A percentile compares a stretch with the other conserved stretches of the same genome.
These are phyloP conservation scores for Dendrobium officinale DNA, from an alignment of 106 monocot genomes.

Conservation along the genomic window DNA sequence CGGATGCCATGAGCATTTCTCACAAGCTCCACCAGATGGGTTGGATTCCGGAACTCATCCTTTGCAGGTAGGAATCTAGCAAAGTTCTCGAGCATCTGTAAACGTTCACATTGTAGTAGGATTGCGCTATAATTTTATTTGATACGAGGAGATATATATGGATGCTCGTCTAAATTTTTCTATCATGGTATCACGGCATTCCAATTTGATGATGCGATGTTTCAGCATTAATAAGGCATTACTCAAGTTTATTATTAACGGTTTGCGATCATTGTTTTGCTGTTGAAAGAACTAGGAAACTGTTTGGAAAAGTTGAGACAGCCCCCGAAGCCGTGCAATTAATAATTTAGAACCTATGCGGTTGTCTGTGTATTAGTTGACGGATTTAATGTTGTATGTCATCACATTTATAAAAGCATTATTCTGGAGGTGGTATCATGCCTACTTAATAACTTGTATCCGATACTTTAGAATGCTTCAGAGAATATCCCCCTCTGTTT, in stretches of 20 bases:
- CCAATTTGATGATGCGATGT: neutral
- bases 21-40: conserved; percentile 78
- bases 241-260: neutral
- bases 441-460: neutral
- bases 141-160: neutral
- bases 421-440: neutral
- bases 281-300: neutral
- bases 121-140: neutral
- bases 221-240: neutral
- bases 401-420: neutral
- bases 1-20: conserved; percentile 49
- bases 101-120: neutral
- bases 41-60: conserved; percentile 85
- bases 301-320: neutral
- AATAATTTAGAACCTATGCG: neutral
- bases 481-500: neutral
- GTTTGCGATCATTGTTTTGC: neutral
- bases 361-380: neutral
- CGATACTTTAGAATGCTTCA: neutral
- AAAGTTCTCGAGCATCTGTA: neutral
- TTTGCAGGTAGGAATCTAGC: conserved; percentile 51
- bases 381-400: neutral
- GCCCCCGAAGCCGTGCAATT: neutral
- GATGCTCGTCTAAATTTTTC: neutral
- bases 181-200: neutral